A percentile compares a stretch with the other conserved stretches of the same genome.
Conservation (phyloP, 208 protist genomes). For the Zelonia costaricensis region DNA sequence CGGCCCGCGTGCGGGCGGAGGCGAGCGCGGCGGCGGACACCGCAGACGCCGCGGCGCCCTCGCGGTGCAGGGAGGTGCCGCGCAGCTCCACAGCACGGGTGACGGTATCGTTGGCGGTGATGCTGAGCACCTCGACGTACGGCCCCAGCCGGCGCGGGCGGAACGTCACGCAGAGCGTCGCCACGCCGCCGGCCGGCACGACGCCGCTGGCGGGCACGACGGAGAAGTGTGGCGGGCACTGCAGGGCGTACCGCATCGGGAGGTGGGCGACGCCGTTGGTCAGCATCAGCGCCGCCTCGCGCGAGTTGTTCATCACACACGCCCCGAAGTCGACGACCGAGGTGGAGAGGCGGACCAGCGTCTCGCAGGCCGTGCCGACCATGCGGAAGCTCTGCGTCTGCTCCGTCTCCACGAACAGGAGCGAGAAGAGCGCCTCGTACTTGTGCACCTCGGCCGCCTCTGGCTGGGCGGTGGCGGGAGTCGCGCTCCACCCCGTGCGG, state of each 20-base stretch:
- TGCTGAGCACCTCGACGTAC: slow-evolving; percentile 58
- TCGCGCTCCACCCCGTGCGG: slow-evolving; percentile 62
- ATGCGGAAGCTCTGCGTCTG: slow-evolving; percentile 79
- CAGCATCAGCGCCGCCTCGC: slow-evolving; percentile 43
- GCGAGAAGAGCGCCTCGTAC: slow-evolving; percentile 74
- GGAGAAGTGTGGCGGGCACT: slow-evolving; percentile 78
- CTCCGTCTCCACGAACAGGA: slow-evolving; percentile 89
- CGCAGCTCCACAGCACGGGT: slow-evolving; percentile 47
- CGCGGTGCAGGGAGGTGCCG: slow-evolving; percentile 32
- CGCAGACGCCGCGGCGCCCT: neutral
- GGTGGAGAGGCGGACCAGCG: slow-evolving; percentile 63
- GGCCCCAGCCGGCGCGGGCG: slow-evolving; percentile 77
- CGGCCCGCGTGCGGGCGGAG: neutral
- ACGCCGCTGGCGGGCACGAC: slow-evolving; percentile 46
- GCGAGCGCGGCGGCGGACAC: neutral
- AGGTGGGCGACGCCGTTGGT: slow-evolving; percentile 81
- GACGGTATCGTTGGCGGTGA: slow-evolving; percentile 79
- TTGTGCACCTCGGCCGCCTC: slow-evolving; percentile 25
- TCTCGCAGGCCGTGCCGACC: slow-evolving; percentile 64
- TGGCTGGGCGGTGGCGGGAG: neutral
- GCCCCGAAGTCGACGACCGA: slow-evolving; percentile 81
- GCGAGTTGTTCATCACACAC: slow-evolving; percentile 54
- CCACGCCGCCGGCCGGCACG: slow-evolving; percentile 40
- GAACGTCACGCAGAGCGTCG: slow-evolving; percentile 74
- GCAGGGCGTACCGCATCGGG: slow-evolving; percentile 74